A percentile compares a stretch with the other conserved stretches of the same genome.
These are phyloP conservation scores for Ceratocystis eucalypticola DNA, from an alignment of 2,329 filamentous ascomycete species.

Conservation along the genomic window DNA sequence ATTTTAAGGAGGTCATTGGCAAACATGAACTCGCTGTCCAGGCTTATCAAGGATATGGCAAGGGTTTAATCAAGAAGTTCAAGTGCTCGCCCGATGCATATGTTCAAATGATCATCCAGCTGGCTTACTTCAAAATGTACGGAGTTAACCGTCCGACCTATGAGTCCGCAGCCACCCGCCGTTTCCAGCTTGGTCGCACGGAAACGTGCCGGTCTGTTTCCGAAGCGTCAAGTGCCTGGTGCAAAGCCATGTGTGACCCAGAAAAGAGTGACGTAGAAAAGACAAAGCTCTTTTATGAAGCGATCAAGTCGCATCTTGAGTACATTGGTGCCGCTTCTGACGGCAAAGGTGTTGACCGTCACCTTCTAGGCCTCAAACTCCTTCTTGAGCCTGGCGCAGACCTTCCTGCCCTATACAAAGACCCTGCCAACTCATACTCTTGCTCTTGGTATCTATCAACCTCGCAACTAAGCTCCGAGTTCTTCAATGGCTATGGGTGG, in stretches of 20 bases:
- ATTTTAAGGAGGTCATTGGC: slow-evolving; percentile 71
- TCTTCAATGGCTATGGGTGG: slow-evolving; percentile 99
- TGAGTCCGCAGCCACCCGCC: slow-evolving; percentile 85
- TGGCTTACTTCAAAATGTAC: slow-evolving; percentile 98
- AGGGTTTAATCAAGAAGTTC: slow-evolving; percentile 98
- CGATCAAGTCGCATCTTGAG: slow-evolving; percentile 68
- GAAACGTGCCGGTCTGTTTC: slow-evolving; percentile 90
- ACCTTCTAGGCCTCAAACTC: slow-evolving; percentile 95
- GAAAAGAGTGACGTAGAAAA: slow-evolving; percentile 49
- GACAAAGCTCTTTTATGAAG: slow-evolving; percentile 65
- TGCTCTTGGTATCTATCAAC: slow-evolving; percentile 80
- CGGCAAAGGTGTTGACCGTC: slow-evolving; percentile 86
- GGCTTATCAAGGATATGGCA: slow-evolving; percentile 93
- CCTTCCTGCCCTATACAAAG: slow-evolving; percentile 68
- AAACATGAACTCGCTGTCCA: slow-evolving; percentile 87
- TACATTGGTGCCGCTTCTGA: slow-evolving; percentile 85
- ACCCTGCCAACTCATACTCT: slow-evolving; percentile 75
- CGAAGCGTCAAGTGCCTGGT: slow-evolving; percentile 84
- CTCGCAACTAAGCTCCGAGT: slow-evolving; percentile 85
- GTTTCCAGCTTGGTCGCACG: slow-evolving; percentile 91
- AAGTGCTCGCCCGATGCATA: slow-evolving; percentile 95
- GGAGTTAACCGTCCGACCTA: slow-evolving; percentile 96
- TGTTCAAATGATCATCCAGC: slow-evolving; percentile 96
- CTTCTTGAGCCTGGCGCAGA: slow-evolving; percentile 68
- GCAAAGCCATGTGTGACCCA: slow-evolving; percentile 67